phyloP scores from a whole-genome alignment of 2,329 filamentous ascomycete species.

The Pseudocercospora vitis region DNA sequence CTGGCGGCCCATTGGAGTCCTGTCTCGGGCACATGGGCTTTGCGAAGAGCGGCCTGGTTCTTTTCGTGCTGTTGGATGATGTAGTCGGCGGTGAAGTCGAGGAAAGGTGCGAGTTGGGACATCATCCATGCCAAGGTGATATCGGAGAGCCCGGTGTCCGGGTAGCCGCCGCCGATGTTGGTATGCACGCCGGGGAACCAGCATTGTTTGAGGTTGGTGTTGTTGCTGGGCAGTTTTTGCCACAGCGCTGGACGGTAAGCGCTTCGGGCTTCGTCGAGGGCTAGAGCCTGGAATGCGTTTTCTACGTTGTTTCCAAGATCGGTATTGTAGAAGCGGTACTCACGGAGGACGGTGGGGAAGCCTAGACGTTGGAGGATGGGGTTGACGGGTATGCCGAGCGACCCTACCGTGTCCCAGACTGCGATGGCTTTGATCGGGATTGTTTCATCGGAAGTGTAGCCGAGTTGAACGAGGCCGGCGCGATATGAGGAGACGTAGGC shows the following conservation, averaged over 20 bases:
- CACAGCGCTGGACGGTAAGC: constrained; percentile 56
- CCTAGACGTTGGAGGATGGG: constrained; percentile 33
- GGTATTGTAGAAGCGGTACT: constrained; percentile 39
- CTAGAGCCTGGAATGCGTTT: constrained; percentile 57
- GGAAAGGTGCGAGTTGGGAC: constrained; percentile 31
- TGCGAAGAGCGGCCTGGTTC: constrained; percentile 10
- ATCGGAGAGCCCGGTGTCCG: constrained; percentile 36
- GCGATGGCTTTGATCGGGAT: constrained; percentile 40
- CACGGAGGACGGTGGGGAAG: constrained; percentile 32
- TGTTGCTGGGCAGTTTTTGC: constrained; percentile 32
- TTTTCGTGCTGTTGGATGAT: constrained; percentile 23
- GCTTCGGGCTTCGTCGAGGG: constrained; percentile 53
- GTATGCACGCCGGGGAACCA: constrained; percentile 58
- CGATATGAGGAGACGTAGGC: constrained; percentile 33
- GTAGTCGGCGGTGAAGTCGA: constrained; percentile 37
- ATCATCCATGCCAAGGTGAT: constrained; percentile 46
- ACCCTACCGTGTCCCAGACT: constrained; percentile 53
- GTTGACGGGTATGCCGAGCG: constrained; percentile 39
- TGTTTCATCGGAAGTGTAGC: constrained; percentile 8
- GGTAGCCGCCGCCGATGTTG: constrained; percentile 52
- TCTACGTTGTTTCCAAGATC: constrained; percentile 43
- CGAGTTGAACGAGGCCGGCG: constrained; percentile 19
- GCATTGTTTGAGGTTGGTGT: constrained; percentile 47
- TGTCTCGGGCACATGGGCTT: constrained; percentile 12
- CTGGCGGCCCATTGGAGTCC: constrained; percentile 18